Evolutionary conservation across 2,329 filamentous ascomycete genomes (phyloP).

Genomic region (Elsinoe australis): DNA sequence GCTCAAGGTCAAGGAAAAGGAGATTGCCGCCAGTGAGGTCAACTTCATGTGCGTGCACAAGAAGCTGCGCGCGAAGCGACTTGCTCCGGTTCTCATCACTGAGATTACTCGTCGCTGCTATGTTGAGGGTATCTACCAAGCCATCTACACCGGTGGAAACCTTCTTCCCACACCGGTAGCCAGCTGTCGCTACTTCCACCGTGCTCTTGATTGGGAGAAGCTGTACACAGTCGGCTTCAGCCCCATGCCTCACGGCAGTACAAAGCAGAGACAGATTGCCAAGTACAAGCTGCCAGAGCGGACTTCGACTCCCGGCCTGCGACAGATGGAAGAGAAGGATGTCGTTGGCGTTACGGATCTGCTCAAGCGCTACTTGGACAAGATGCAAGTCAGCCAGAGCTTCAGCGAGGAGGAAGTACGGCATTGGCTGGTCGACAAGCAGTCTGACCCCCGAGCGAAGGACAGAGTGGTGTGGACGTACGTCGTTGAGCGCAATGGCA

Average conservation of each 20-base stretch:
- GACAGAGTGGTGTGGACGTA: constrained; percentile 92
- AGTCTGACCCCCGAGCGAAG: constrained; percentile 40
- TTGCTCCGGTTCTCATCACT: constrained; percentile 92
- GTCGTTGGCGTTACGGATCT: constrained; percentile 66
- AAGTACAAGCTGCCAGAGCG: constrained; percentile 73
- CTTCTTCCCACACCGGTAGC: constrained; percentile 86
- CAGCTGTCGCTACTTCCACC: constrained; percentile 92
- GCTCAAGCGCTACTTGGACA: constrained; percentile 66
- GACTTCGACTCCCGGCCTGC: constrained; percentile 66
- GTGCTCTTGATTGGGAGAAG: constrained; percentile 91
- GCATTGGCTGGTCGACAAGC: constrained; percentile 78
- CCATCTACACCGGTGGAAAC: constrained; percentile 88
- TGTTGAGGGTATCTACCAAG: constrained; percentile 78
- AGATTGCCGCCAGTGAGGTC: constrained; percentile 77
- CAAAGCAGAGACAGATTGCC: constrained; percentile 73
- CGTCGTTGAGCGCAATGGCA: constrained; percentile 65
- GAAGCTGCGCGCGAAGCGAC: constrained; percentile 86
- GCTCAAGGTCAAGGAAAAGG: constrained; percentile 68
- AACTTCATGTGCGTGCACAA: constrained; percentile 99
- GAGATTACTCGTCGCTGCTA: constrained; percentile 94
- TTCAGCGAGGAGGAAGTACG: constrained; percentile 73
- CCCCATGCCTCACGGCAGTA: constrained; percentile 73
- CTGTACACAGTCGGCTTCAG: constrained; percentile 92
- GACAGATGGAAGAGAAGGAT: constrained; percentile 73
- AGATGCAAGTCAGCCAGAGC: constrained; percentile 76